These are phyloP conservation scores for Mycena galopus DNA, from an alignment of 768 basidiomycete genomes.

Conservation along the genomic window DNA sequence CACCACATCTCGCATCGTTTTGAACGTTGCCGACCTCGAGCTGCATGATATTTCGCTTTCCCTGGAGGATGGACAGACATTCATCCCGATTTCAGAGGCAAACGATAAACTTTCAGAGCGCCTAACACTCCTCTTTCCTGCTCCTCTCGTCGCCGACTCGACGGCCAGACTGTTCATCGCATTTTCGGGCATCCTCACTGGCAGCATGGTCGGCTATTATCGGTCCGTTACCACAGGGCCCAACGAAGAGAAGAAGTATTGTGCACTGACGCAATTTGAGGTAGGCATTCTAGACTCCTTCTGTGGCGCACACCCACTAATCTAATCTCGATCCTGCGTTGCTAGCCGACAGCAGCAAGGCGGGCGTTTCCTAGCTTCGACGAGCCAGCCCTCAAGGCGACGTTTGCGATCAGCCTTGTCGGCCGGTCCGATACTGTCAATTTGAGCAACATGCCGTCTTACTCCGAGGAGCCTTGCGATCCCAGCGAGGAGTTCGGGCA, in stretches of 20 bases:
- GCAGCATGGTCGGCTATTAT: constrained; percentile 30
- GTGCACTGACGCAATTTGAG: constrained; percentile 33
- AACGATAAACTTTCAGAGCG: constrained; percentile 25
- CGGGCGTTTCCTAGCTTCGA: constrained; percentile 72
- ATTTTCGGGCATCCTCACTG: constrained; percentile 19
- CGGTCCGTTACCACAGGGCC: constrained; percentile 27
- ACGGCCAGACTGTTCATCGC: constrained; percentile 16
- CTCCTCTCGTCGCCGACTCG: not conserved
- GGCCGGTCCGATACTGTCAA: constrained; percentile 67
- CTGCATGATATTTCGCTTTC: constrained; percentile 17
- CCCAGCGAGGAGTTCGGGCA: constrained; percentile 41
- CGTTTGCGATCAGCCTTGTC: constrained; percentile 69
- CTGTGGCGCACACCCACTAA: constrained; percentile 15
- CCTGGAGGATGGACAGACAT: constrained; percentile 6
- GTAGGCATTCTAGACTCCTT: constrained; percentile 20
- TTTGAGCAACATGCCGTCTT: constrained; percentile 75
- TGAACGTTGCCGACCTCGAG: constrained; percentile 19
- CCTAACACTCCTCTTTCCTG: constrained; percentile 18
- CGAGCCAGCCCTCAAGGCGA: constrained; percentile 80
- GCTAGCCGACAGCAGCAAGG: constrained; percentile 29
- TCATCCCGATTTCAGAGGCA: constrained; percentile 16
- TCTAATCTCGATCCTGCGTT: constrained; percentile 18
- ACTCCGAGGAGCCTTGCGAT: constrained; percentile 54
- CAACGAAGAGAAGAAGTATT: constrained; percentile 29
- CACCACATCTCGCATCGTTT: constrained; percentile 13